These are phyloP conservation scores for Trichoderma sp. DNA, from an alignment of 2,329 filamentous ascomycete genomes.

Conservation along the genomic window DNA sequence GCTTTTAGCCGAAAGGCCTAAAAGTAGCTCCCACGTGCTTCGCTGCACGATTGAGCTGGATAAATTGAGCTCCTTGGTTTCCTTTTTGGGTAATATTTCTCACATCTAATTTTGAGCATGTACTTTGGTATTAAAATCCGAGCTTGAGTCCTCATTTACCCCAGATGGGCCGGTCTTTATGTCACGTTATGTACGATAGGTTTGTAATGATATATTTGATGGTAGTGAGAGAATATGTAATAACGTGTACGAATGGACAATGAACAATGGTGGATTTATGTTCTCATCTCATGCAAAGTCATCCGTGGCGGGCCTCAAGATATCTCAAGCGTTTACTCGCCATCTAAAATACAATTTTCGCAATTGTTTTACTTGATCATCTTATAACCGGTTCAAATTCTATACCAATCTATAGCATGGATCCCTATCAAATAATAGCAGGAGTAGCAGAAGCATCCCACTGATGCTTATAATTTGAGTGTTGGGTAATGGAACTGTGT, in stretches of 20 bases:
- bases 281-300: too few relatives aligned
- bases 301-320: too few relatives aligned
- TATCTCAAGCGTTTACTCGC: too few relatives aligned
- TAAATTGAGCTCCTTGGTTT: not conserved
- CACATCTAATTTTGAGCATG: constrained; percentile 2
- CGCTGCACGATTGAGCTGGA: not conserved
- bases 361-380: too few relatives aligned
- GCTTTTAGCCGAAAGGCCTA: not conserved
- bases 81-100: constrained; percentile 11
- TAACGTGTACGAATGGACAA: not conserved
- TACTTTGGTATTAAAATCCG: not conserved
- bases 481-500: too few relatives aligned
- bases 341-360: too few relatives aligned
- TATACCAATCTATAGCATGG: too few relatives aligned
- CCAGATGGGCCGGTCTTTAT: not conserved
- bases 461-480: too few relatives aligned
- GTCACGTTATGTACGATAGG: constrained; percentile 1
- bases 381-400: too few relatives aligned
- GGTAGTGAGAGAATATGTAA: not conserved
- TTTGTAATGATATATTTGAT: not conserved
- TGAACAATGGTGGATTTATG: not conserved
- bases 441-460: too few relatives aligned
- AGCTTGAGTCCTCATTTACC: not conserved
- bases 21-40: not conserved
- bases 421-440: too few relatives aligned